Evolutionary conservation across 768 basidiomycete genomes (phyloP).

Genomic region (Boletus vermiculosoides): DNA sequence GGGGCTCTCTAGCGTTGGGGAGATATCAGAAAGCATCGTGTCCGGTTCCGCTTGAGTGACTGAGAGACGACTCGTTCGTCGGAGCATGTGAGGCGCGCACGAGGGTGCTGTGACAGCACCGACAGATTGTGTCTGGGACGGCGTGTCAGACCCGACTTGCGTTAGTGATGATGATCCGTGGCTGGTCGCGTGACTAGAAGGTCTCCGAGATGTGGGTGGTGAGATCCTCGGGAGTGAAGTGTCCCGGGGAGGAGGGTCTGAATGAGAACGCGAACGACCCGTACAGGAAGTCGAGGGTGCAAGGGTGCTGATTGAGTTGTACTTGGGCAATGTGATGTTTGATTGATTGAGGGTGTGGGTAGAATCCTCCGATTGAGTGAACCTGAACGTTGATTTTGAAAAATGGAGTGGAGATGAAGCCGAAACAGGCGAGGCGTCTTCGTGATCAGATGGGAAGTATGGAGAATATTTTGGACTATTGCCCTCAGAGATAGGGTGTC

Average conservation of each 20-base stretch:
- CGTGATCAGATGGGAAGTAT: slow-evolving; percentile 22
- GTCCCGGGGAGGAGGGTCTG: slow-evolving; percentile 12
- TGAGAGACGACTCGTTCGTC: slow-evolving; percentile 22
- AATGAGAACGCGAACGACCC: slow-evolving; percentile 21
- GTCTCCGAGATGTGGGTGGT: slow-evolving; percentile 18
- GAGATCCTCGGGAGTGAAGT: slow-evolving; percentile 13
- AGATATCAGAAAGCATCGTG: slow-evolving; percentile 1
- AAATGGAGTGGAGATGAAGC: slow-evolving; percentile 9
- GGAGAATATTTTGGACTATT: slow-evolving; percentile 13
- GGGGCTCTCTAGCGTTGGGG: slow-evolving; percentile 4
- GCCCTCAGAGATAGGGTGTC: slow-evolving; percentile 18
- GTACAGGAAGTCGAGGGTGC: slow-evolving; percentile 28
- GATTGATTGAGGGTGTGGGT: slow-evolving; percentile 22
- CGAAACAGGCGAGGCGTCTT: slow-evolving; percentile 19
- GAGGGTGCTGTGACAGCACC: slow-evolving; percentile 2
- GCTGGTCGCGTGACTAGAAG: slow-evolving; percentile 9
- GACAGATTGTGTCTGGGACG: slow-evolving; percentile 15
- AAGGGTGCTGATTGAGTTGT: slow-evolving; percentile 29
- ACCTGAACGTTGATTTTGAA: slow-evolving; percentile 14
- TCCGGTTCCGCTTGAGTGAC: slow-evolving; percentile 5
- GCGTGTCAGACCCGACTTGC: slow-evolving; percentile 4
- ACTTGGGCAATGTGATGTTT: slow-evolving; percentile 22
- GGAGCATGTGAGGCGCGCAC: slow-evolving; percentile 20
- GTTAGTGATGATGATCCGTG: background rate
- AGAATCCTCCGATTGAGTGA: slow-evolving; percentile 20